A percentile compares a stretch with the other conserved stretches of the same genome.
phyloP scores from a whole-genome alignment of 768 basidiomycete species.

The Russula sp. region DNA sequence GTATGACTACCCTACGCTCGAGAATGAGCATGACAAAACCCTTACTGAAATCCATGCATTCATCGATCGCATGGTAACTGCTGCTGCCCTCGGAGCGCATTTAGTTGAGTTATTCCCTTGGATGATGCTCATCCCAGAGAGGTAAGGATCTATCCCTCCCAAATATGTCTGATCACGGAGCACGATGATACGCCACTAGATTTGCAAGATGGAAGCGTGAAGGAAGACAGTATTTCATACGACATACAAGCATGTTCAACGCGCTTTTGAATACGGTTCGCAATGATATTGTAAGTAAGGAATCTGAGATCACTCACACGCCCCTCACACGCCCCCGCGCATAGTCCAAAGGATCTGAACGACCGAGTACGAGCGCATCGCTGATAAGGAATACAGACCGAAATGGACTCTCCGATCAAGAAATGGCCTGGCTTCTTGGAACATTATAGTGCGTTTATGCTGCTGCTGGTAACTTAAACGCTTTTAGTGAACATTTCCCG shows the following conservation, averaged over 20 bases:
- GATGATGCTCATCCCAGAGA: background rate
- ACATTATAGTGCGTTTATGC: slow-evolving; percentile 13
- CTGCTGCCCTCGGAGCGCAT: background rate
- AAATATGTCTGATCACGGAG: too few species aligned
- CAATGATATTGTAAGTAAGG: too few species aligned
- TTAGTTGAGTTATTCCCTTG: too few species aligned
- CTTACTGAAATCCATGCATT: background rate
- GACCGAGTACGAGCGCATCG: too few species aligned
- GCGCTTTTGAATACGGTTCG: too few species aligned
- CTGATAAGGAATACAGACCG: too few species aligned
- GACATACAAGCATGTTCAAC: too few species aligned
- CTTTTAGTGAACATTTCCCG: too few species aligned
- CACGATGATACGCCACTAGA: too few species aligned
- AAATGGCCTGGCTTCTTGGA: background rate
- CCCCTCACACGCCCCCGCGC: too few species aligned
- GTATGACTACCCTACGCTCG: background rate
- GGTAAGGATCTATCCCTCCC: background rate
- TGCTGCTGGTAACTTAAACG: background rate
- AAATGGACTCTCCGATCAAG: too few species aligned
- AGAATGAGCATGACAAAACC: too few species aligned
- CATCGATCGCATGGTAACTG: background rate
- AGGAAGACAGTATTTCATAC: background rate
- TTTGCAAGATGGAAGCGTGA: background rate
- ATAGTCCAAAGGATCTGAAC: background rate
- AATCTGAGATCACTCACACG: background rate